These are phyloP conservation scores for Talaromyces stipitatus DNA, from an alignment of 495 filamentous ascomycete genomes.

Conservation along the genomic window DNA sequence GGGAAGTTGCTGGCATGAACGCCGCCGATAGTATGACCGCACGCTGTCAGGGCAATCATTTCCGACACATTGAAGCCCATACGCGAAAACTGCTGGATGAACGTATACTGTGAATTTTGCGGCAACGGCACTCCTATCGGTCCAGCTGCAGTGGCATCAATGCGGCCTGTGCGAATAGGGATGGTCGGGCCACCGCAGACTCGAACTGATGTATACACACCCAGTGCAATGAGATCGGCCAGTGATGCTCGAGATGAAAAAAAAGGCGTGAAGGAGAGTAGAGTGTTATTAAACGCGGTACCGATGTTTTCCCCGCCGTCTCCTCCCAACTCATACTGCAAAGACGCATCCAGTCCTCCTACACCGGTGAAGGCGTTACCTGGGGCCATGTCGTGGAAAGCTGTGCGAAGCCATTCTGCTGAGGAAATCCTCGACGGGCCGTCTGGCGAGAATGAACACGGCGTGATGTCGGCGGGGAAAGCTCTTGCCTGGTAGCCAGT, in stretches of 20 bases:
- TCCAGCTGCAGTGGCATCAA: slow-evolving; percentile 46
- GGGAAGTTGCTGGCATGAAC: slow-evolving; percentile 51
- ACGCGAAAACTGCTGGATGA: slow-evolving; percentile 45
- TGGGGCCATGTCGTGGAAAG: slow-evolving; percentile 58
- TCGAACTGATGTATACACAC: slow-evolving; percentile 48
- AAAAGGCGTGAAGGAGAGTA: slow-evolving; percentile 47
- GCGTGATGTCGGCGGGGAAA: slow-evolving; percentile 49
- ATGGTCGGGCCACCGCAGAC: slow-evolving; percentile 52
- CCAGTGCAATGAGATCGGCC: slow-evolving; percentile 53
- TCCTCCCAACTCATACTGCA: slow-evolving; percentile 46
- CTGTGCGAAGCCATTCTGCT: slow-evolving; percentile 54
- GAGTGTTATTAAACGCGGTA: slow-evolving; percentile 47
- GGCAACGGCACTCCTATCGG: slow-evolving; percentile 49
- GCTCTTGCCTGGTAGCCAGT: slow-evolving; percentile 42
- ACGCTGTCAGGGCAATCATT: slow-evolving; percentile 55
- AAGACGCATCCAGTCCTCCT: slow-evolving; percentile 54
- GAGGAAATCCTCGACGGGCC: slow-evolving; percentile 48
- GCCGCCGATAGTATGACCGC: slow-evolving; percentile 55
- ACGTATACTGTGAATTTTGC: slow-evolving; percentile 43
- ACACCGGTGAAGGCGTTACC: slow-evolving; percentile 35
- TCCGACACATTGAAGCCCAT: slow-evolving; percentile 49
- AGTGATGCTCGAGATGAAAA: slow-evolving; percentile 39
- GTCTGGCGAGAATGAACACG: slow-evolving; percentile 47
- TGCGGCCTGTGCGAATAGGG: slow-evolving; percentile 45
- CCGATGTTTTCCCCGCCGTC: slow-evolving; percentile 44